A percentile compares a stretch with the other conserved stretches of the same genome.
Conservation (phyloP, 2,329 filamentous ascomycete species). For the Cladosporium sp. region DNA sequence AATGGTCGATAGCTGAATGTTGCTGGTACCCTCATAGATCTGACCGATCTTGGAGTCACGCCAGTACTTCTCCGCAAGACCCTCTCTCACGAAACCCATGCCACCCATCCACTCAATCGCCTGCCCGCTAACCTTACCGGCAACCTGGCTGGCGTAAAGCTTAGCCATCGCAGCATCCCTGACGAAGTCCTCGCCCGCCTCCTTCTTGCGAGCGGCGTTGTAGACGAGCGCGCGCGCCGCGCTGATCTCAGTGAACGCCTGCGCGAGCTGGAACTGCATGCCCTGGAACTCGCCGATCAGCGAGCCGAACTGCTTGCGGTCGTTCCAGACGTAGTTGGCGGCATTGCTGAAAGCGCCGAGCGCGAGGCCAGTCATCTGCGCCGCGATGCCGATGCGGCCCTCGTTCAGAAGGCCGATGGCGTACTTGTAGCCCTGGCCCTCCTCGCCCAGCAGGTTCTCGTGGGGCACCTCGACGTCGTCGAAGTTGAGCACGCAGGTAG, state of each 20-base stretch:
- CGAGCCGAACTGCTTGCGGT: conserved; percentile 92
- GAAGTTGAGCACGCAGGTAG: conserved; percentile 95
- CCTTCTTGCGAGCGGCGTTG: conserved; percentile 96
- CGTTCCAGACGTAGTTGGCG: conserved; percentile 92
- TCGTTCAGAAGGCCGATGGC: conserved; percentile 92
- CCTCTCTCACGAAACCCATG: conserved; percentile 97
- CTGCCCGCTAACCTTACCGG: conserved; percentile 73
- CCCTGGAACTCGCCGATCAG: conserved; percentile 95
- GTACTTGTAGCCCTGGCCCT: conserved; percentile 95
- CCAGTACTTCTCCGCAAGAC: conserved; percentile 96
- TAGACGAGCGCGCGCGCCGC: conserved; percentile 89
- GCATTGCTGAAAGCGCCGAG: conserved; percentile 94
- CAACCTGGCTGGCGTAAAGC: conserved; percentile 88
- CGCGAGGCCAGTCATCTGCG: conserved; percentile 96
- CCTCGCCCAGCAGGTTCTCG: conserved; percentile 79
- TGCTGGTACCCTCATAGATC: conserved; percentile 73
- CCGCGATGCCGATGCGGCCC: conserved; percentile 93
- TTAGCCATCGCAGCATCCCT: conserved; percentile 97
- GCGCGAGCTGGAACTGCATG: conserved; percentile 98
- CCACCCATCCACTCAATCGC: conserved; percentile 99
- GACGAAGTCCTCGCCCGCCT: conserved; percentile 92
- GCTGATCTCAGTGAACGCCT: conserved; percentile 88
- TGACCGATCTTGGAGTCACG: conserved; percentile 97
- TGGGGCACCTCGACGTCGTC: conserved; percentile 89
- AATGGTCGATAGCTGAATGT: conserved; percentile 65